Percentiles rank a stretch among this genome's conserved stretches.
Conservation (phyloP, 768 basidiomycete genomes). For the Astraeus odoratus region DNA sequence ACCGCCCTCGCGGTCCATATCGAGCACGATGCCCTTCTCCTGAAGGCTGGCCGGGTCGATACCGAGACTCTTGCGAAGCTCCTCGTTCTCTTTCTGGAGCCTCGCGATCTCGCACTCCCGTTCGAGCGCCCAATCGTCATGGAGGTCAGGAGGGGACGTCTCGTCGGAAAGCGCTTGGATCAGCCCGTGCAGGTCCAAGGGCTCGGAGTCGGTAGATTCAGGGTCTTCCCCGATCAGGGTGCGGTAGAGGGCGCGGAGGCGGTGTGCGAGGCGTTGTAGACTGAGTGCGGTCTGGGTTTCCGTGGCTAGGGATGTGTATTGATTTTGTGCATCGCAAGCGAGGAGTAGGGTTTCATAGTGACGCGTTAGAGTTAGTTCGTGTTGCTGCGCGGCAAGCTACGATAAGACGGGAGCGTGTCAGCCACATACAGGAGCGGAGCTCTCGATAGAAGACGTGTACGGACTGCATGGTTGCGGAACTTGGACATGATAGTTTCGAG, state of each 20-base stretch:
- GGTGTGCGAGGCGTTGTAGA: slow-evolving; percentile 63
- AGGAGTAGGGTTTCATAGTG: slow-evolving; percentile 85
- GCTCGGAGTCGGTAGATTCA: slow-evolving; percentile 23
- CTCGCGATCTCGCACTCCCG: slow-evolving; percentile 83
- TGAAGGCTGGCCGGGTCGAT: slow-evolving; percentile 57
- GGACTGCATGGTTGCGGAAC: slow-evolving; percentile 84
- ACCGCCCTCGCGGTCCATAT: slow-evolving; percentile 41
- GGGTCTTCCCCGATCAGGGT: slow-evolving; percentile 59
- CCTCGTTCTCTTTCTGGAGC: slow-evolving; percentile 76
- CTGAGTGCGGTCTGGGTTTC: slow-evolving; percentile 57
- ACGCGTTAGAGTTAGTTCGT: slow-evolving; percentile 78
- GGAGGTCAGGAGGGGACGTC: slow-evolving; percentile 29
- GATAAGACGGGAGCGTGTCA: slow-evolving; percentile 5
- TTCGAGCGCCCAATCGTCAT: slow-evolving; percentile 81
- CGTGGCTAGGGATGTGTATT: slow-evolving; percentile 49
- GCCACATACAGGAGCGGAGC: neutral
- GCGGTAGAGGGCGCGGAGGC: slow-evolving; percentile 65
- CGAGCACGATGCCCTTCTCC: slow-evolving; percentile 46
- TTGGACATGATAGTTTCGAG: slow-evolving; percentile 97
- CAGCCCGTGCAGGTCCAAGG: slow-evolving; percentile 36
- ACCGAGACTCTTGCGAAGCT: slow-evolving; percentile 65
- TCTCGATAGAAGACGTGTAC: slow-evolving; percentile 23
- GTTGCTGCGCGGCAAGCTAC: slow-evolving; percentile 86
- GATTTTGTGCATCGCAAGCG: slow-evolving; percentile 50
- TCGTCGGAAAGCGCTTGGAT: slow-evolving; percentile 38